A percentile compares a stretch with the other conserved stretches of the same genome.
These are phyloP conservation scores for Pleurotus giganteus DNA, from an alignment of 768 basidiomycete genomes.

Conservation along the genomic window DNA sequence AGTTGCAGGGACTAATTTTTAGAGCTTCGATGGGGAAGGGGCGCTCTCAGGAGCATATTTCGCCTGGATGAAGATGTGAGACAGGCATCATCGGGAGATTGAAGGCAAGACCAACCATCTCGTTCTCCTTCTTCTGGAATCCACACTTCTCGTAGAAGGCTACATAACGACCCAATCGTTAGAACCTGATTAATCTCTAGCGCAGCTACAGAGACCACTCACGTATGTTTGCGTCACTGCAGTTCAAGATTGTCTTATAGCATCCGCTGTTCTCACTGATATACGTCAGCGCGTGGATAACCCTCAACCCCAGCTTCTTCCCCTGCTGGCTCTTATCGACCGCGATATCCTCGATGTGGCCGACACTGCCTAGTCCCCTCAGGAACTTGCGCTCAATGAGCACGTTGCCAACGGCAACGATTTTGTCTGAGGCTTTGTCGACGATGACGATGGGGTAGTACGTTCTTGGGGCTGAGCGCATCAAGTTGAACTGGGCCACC, in stretches of 20 bases:
- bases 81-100: constrained; percentile 5
- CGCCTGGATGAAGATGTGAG: constrained; percentile 38
- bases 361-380: constrained; percentile 78
- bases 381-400: constrained; percentile 96
- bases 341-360: constrained; percentile 98
- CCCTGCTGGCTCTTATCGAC: constrained; percentile 89
- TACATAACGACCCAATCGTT: constrained; percentile 27
- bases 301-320: constrained; percentile 82
- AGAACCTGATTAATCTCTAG: constrained; percentile 9
- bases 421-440: constrained; percentile 65
- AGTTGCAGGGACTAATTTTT: constrained; percentile 5
- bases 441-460: constrained; percentile 89
- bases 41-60: constrained; percentile 54
- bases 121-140: constrained; percentile 83
- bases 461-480: constrained; percentile 52
- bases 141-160: constrained; percentile 99
- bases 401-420: constrained; percentile 82
- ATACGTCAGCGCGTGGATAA: constrained; percentile 83
- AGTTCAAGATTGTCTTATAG: constrained; percentile 99
- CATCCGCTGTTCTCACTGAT: constrained; percentile 79
- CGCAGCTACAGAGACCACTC: constrained; percentile 32
- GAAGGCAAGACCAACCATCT: constrained; percentile 70
- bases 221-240: constrained; percentile 90
- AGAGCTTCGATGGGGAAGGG: constrained; percentile 34
- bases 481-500: constrained; percentile 61